Evolutionary conservation across 164 flowering plant species (phyloP).

Genomic region (Annona squamosa): DNA sequence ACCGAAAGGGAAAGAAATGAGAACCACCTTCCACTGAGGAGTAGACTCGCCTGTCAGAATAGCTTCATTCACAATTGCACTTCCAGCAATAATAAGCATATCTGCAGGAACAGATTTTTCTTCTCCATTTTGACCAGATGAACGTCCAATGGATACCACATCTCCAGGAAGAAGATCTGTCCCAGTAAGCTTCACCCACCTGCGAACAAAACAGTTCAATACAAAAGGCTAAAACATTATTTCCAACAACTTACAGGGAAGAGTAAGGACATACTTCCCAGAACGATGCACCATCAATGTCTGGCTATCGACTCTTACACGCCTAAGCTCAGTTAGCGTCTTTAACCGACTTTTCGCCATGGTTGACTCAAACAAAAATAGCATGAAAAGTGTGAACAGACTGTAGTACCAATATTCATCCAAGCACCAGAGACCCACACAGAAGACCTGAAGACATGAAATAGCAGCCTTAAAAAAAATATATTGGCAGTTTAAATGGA

Average conservation of each 20-base stretch:
- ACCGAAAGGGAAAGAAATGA: conserved; percentile 11
- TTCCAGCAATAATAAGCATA: conserved; percentile 94
- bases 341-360: conserved; percentile 95
- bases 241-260: neutral
- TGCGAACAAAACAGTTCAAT: conserved; percentile 20
- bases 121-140: conserved; percentile 73
- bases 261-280: conserved; percentile 67
- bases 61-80: conserved; percentile 97
- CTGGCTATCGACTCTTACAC: conserved; percentile 88
- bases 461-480: neutral
- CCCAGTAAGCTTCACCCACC: conserved; percentile 92
- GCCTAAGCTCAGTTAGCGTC: conserved; percentile 89
- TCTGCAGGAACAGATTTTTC: conserved; percentile 95
- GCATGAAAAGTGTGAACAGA: conserved; percentile 93
- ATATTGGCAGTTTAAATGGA: neutral
- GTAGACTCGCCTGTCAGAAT: conserved; percentile 99
- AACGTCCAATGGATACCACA: conserved; percentile 90
- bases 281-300: conserved; percentile 87
- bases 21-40: conserved; percentile 97
- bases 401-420: conserved; percentile 99
- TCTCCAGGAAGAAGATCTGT: conserved; percentile 95
- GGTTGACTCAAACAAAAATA: conserved; percentile 96
- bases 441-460: conserved; percentile 59
- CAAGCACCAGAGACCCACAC: conserved; percentile 99
- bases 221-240: conserved; percentile 2